These are phyloP conservation scores for Nothopassalora personata DNA, from an alignment of 2,329 filamentous ascomycete species.

Conservation along the genomic window DNA sequence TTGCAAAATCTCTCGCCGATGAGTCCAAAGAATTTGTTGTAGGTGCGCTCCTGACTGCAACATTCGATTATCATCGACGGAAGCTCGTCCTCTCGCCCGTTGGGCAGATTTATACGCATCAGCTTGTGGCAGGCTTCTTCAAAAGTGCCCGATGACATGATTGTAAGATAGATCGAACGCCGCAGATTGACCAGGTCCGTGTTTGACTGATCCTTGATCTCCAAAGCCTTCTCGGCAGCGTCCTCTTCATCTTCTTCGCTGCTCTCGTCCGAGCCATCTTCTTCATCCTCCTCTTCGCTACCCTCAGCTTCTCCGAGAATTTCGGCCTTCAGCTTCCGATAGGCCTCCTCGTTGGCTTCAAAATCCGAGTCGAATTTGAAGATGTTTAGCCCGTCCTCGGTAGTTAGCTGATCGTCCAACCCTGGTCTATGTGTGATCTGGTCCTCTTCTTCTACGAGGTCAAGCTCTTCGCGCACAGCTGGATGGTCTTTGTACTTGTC, in stretches of 20 bases:
- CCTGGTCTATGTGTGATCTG: conserved; percentile 87
- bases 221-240: conserved; percentile 69
- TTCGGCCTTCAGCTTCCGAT: conserved; percentile 84
- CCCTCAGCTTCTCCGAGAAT: conserved; percentile 76
- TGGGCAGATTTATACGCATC: conserved; percentile 77
- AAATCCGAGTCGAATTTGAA: conserved; percentile 92
- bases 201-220: conserved; percentile 97
- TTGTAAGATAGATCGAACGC: conserved; percentile 91
- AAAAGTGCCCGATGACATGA: conserved; percentile 92
- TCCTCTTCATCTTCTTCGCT: conserved; percentile 55
- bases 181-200: conserved; percentile 90
- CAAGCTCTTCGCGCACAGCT: conserved; percentile 83
- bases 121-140: conserved; percentile 97
- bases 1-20: conserved; percentile 94
- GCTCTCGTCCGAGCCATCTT: conserved; percentile 52
- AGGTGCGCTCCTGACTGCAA: conserved; percentile 92
- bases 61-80: conserved; percentile 97
- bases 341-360: conserved; percentile 85
- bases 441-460: conserved; percentile 94
- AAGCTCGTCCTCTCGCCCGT: conserved; percentile 80
- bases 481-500: conserved; percentile 96
- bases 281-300: conserved; percentile 74
- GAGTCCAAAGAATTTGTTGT: conserved; percentile 93
- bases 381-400: conserved; percentile 83
- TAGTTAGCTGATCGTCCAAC: conserved; percentile 76